phyloP scores from a whole-genome alignment of 2,329 filamentous ascomycete species.

The Alternaria dauci region DNA sequence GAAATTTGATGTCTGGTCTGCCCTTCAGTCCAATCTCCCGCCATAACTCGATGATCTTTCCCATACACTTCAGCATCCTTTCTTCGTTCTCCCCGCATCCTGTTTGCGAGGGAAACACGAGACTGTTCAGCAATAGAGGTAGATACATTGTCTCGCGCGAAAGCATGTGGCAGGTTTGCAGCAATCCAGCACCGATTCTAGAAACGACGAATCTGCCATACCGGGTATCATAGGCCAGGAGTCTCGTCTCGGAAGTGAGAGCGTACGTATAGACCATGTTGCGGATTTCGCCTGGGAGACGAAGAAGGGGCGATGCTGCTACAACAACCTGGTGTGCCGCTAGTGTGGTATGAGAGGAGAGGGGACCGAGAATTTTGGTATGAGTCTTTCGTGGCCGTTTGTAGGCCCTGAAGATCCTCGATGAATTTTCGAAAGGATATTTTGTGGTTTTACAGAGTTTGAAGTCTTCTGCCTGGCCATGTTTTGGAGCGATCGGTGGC shows the following conservation, averaged over 20 bases:
- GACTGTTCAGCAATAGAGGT: constrained; percentile 17
- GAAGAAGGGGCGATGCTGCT: constrained; percentile 15
- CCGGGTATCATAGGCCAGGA: constrained; percentile 7
- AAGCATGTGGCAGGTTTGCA: constrained; percentile 22
- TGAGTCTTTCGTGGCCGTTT: constrained; percentile 8
- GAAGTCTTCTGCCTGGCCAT: neutral
- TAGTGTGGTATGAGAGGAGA: neutral
- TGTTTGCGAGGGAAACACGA: constrained; percentile 10
- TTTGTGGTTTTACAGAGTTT: neutral
- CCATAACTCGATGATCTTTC: neutral
- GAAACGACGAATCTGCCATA: constrained; percentile 21
- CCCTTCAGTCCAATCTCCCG: neutral
- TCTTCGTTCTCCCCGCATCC: neutral
- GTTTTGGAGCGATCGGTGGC: neutral
- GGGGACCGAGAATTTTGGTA: constrained; percentile 1
- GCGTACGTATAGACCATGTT: constrained; percentile 21
- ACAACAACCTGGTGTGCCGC: neutral
- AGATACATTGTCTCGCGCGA: constrained; percentile 22
- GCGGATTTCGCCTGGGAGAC: constrained; percentile 25
- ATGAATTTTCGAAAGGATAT: neutral
- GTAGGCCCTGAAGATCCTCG: neutral
- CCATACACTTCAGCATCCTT: neutral
- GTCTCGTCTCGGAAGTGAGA: constrained; percentile 10
- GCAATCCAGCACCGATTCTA: constrained; percentile 22
- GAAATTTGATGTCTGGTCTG: neutral